These are phyloP conservation scores for Corinectria fuckeliana DNA, from an alignment of 2,329 filamentous ascomycete species.

Conservation along the genomic window DNA sequence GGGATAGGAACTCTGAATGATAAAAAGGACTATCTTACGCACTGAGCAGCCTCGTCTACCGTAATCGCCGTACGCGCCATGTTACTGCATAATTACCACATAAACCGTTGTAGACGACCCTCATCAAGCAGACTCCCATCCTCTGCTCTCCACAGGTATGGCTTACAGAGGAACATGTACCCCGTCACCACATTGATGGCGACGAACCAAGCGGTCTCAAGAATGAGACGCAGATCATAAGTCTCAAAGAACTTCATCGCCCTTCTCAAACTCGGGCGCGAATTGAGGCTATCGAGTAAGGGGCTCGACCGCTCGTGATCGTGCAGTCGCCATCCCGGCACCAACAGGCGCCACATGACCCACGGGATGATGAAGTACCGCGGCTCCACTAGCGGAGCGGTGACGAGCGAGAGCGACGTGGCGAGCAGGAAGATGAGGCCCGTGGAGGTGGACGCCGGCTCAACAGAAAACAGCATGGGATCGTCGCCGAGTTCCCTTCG, in stretches of 20 bases:
- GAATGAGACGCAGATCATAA: conserved; percentile 55
- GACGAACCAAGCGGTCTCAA: conserved; percentile 75
- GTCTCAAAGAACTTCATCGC: conserved; percentile 16
- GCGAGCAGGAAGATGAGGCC: conserved; percentile 67
- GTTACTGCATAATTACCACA: conserved; percentile 69
- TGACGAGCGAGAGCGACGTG: conserved; percentile 79
- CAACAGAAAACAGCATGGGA: conserved; percentile 35
- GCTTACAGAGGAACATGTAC: conserved; percentile 72
- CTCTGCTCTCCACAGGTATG: conserved; percentile 69
- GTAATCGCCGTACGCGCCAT: neutral
- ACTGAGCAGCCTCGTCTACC: neutral
- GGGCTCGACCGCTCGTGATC: conserved; percentile 18
- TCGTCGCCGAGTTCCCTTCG: conserved; percentile 34
- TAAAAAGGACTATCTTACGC: conserved; percentile 17
- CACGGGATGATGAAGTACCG: conserved; percentile 96
- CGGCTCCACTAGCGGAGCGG: conserved; percentile 91
- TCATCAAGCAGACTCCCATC: conserved; percentile 59
- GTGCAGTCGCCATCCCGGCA: conserved; percentile 60
- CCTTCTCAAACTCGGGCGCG: neutral
- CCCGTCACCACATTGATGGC: conserved; percentile 70
- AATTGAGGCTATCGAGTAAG: conserved; percentile 3
- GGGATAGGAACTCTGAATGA: conserved; percentile 20
- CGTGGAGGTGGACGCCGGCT: conserved; percentile 55
- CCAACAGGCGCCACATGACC: conserved; percentile 87
- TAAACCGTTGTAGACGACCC: conserved; percentile 74